Base-by-base conservation (phyloP, 2,329 filamentous ascomycete species). In the Colletotrichum spinosum region DNA sequence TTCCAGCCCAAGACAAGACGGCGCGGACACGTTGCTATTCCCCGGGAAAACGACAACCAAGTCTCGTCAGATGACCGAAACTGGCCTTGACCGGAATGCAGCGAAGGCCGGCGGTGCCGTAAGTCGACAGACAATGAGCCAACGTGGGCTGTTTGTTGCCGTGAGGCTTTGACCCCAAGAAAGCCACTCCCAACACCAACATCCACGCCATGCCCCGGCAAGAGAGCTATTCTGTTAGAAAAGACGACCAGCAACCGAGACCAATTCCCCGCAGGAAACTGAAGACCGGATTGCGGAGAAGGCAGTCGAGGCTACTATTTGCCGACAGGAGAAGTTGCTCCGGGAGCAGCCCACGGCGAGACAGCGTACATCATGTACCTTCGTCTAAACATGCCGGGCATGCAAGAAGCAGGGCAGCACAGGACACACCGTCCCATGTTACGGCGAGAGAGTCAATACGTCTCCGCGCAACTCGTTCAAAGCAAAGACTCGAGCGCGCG, bases 251-350 rank as follows among this genome's bases (percentile, higher is more conserved):
- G 39, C 42, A 39, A 42, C 35, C 35, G 50, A 44, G 41, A 58
- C 48, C 34, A 6, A 38, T 57, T 17, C 53, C 60, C 55, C 41
- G 48, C 55, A 54, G 33, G 38, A 61, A 33, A 51, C n/a, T 17
- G 37, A 41, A 41, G 34, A n/a, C 34, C 13, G 25, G 50, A 65
- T 17, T 61, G 62, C 62, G 52, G 62, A 62, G 57, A 49, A 65
- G 46, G 33, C 15, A 46, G 37, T 48, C n/a, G n/a, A 56, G 15
- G 15, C 39, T 53, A 15, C 46, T 25, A 53, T 48, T 48, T 33
- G 57, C 33, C n/a, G 35, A 44, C 25, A 1, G 57, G 62, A 65
- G 62, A 33, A 41, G 56, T 56, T 62, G 62, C 62, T 65, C 62
- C 62, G 62, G 33, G 13, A 52, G 37, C 56, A 45, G 57, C 51